phyloP scores from a whole-genome alignment of 1,284 basidiomycete genomes.

The Heterobasidion parviporum region DNA sequence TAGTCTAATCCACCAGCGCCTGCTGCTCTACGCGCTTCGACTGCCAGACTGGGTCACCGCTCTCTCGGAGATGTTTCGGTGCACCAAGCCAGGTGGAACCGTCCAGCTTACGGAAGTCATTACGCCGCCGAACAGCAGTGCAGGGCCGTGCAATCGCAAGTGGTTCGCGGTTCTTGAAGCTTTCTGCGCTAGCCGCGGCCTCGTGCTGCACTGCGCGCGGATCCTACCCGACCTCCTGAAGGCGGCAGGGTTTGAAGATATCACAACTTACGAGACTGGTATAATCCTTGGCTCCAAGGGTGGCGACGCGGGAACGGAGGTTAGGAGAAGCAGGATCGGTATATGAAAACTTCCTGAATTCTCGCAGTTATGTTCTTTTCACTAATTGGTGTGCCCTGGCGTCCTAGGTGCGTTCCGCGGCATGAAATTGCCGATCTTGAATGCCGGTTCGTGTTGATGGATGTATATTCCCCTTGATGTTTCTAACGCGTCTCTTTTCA shows the following conservation, averaged over 20 bases:
- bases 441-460: not conserved
- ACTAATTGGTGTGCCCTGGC: not conserved
- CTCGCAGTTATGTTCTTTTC: not conserved
- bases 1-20: not conserved
- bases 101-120: not conserved
- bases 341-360: not conserved
- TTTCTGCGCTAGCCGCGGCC: not conserved
- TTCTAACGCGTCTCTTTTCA: too few relatives aligned
- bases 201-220: too few relatives aligned
- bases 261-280: too few relatives aligned
- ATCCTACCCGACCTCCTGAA: too few relatives aligned
- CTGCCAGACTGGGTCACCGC: not conserved
- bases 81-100: not conserved
- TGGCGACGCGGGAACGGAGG: too few relatives aligned
- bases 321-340: not conserved
- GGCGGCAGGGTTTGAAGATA: too few relatives aligned
- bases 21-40: not conserved
- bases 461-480: too few relatives aligned
- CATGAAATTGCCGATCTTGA: not conserved
- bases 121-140: not conserved
- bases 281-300: too few relatives aligned
- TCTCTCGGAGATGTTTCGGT: not conserved
- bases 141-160: not conserved
- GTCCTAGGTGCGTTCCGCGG: not conserved
- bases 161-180: not conserved